Evolutionary conservation across 2,329 filamentous ascomycete species (phyloP).

Genomic region (Lasiodiplodia sp.): DNA sequence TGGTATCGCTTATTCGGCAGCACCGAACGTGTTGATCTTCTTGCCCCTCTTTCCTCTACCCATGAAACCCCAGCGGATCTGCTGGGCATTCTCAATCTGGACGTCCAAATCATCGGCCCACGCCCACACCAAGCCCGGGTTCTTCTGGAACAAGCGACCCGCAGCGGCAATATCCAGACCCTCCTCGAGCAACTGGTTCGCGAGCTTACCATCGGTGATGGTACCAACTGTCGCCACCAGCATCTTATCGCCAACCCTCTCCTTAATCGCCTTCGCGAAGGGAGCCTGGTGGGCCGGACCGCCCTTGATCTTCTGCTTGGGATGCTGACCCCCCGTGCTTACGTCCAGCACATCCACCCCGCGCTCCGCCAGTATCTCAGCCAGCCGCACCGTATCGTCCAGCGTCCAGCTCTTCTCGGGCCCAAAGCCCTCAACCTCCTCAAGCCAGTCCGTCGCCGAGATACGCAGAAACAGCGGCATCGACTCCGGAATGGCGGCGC

Average conservation of each 20-base stretch:
- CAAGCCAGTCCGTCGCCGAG: conserved; percentile 79
- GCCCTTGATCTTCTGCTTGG: conserved; percentile 65
- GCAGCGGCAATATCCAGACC: conserved; percentile 74
- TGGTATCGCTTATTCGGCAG: background rate
- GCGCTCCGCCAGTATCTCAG: conserved; percentile 69
- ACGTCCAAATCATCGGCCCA: conserved; percentile 77
- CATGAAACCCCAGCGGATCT: conserved; percentile 70
- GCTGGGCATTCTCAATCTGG: conserved; percentile 74
- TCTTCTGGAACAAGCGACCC: conserved; percentile 80
- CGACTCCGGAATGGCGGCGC: conserved; percentile 67
- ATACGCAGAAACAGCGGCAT: conserved; percentile 79
- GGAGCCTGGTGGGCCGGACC: conserved; percentile 77
- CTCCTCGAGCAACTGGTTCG: conserved; percentile 65
- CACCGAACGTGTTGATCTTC: background rate
- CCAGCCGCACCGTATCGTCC: conserved; percentile 69
- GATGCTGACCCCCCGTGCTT: conserved; percentile 75
- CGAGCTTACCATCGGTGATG: conserved; percentile 74
- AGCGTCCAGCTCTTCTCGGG: conserved; percentile 69
- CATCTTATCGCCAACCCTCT: conserved; percentile 73
- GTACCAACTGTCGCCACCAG: conserved; percentile 77
- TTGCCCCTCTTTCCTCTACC: conserved; percentile 52
- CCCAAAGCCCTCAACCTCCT: conserved; percentile 57
- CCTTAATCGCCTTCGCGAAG: conserved; percentile 75
- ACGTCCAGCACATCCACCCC: conserved; percentile 88
- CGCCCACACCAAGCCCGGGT: conserved; percentile 78